A percentile compares a stretch with the other conserved stretches of the same genome.
Conservation (phyloP, 1,284 basidiomycete species). For the Leccinum variabile region DNA sequence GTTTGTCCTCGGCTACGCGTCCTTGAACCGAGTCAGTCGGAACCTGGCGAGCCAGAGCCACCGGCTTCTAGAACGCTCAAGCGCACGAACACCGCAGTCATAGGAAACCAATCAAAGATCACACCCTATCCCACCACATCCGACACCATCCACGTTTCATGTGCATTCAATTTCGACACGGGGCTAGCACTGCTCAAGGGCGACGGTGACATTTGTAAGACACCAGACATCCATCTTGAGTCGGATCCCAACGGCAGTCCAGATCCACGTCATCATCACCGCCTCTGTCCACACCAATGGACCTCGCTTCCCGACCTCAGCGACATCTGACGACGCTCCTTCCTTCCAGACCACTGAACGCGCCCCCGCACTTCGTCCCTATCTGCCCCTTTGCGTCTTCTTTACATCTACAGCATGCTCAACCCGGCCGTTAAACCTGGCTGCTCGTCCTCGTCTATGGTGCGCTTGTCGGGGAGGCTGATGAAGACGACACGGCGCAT, state of each 20-base stretch:
- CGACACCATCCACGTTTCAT: slow-evolving; percentile 49
- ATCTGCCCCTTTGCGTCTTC: slow-evolving; percentile 63
- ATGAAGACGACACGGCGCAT: slow-evolving; percentile 60
- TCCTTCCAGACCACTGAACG: slow-evolving; percentile 46
- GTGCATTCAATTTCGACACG: slow-evolving; percentile 51
- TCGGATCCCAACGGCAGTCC: slow-evolving; percentile 27
- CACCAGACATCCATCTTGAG: slow-evolving; percentile 60
- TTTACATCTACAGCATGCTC: slow-evolving; percentile 70
- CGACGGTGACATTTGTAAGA: slow-evolving; percentile 26
- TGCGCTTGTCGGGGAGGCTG: slow-evolving; percentile 59
- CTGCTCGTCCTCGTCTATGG: slow-evolving; percentile 69
- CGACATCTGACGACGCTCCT: slow-evolving; percentile 49
- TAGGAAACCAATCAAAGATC: slow-evolving; percentile 50
- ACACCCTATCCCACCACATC: slow-evolving; percentile 48
- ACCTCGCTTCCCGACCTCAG: slow-evolving; percentile 29
- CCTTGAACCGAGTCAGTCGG: neutral
- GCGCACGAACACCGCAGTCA: slow-evolving; percentile 16
- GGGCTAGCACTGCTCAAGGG: slow-evolving; percentile 51
- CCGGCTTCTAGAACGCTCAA: slow-evolving; percentile 16
- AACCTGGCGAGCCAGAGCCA: neutral
- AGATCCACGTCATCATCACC: slow-evolving; percentile 27
- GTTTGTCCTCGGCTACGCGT: slow-evolving; percentile 8
- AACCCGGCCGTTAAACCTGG: slow-evolving; percentile 77
- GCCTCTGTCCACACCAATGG: neutral
- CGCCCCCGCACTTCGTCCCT: slow-evolving; percentile 53